Evolutionary conservation across 208 protist species (phyloP).

Genomic region (Kentomonas sorsogonicus): DNA sequence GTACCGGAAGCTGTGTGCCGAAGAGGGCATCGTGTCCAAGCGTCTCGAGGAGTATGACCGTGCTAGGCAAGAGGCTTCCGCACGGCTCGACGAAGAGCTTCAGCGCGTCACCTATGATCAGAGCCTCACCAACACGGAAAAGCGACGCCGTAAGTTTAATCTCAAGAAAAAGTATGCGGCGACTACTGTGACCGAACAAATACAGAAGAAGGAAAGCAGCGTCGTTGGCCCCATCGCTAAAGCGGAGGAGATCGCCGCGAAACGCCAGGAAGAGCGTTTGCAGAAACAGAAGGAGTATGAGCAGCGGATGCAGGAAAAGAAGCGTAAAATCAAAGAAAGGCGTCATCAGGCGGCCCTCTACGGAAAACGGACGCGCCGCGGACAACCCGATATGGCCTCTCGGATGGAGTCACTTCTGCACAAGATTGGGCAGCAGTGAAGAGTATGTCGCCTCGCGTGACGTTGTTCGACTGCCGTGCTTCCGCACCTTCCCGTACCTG

Average conservation of each 20-base stretch:
- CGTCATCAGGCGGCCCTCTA: conserved; percentile 47
- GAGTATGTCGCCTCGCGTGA: neutral
- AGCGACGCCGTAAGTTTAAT: conserved; percentile 82
- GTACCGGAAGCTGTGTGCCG: conserved; percentile 76
- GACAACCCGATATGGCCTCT: conserved; percentile 77
- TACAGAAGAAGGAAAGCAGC: conserved; percentile 56
- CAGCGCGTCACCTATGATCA: conserved; percentile 79
- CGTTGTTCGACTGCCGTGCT: too few relatives aligned
- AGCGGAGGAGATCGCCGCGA: too few relatives aligned
- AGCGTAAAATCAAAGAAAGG: conserved; percentile 37
- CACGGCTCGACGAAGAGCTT: conserved; percentile 36
- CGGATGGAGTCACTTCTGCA: conserved; percentile 65
- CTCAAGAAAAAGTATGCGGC: conserved; percentile 83
- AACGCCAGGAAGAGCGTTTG: too few relatives aligned
- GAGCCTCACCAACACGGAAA: conserved; percentile 82
- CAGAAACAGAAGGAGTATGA: conserved; percentile 47
- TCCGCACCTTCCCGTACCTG: neutral
- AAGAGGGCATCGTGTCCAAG: conserved; percentile 76
- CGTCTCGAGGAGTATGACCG: conserved; percentile 81
- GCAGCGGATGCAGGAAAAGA: conserved; percentile 53
- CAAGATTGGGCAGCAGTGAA: too few relatives aligned
- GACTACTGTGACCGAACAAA: conserved; percentile 56
- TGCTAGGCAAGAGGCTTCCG: conserved; percentile 28
- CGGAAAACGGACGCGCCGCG: conserved; percentile 56
- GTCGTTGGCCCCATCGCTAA: conserved; percentile 49